Conservation (phyloP, 495 filamentous ascomycete genomes). For the Cladorrhinum samala region DNA sequence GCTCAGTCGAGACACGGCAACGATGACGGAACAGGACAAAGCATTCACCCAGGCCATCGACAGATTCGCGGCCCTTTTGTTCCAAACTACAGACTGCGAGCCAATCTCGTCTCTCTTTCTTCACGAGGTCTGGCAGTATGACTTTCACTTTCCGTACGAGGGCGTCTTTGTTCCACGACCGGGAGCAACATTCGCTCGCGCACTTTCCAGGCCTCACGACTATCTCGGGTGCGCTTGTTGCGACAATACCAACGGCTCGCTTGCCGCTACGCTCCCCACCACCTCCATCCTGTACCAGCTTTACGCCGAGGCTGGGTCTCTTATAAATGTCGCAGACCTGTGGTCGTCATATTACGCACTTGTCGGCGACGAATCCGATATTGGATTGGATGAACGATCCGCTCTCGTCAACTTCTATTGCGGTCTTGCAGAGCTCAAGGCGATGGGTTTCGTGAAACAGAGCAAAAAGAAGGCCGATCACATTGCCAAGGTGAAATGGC, state of each 20-base stretch:
- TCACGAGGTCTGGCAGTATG: slow-evolving; percentile 78
- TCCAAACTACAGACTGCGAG: slow-evolving; percentile 50
- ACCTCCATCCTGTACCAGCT: slow-evolving; percentile 83
- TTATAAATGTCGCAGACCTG: slow-evolving; percentile 85
- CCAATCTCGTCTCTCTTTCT: slow-evolving; percentile 61
- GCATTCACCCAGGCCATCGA: slow-evolving; percentile 72
- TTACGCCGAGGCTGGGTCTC: slow-evolving; percentile 79
- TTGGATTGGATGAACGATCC: slow-evolving; percentile 41
- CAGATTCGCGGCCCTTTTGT: slow-evolving; percentile 50
- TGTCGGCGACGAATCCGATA: slow-evolving; percentile 53
- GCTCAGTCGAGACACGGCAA: slow-evolving; percentile 72
- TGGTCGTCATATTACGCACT: slow-evolving; percentile 83
- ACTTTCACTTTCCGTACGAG: slow-evolving; percentile 69
- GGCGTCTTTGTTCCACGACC: slow-evolving; percentile 79
- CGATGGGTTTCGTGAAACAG: slow-evolving; percentile 78
- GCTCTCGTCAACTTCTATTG: slow-evolving; percentile 73
- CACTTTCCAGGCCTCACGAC: slow-evolving; percentile 72
- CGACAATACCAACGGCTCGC: slow-evolving; percentile 34
- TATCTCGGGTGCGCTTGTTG: slow-evolving; percentile 77
- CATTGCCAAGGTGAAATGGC: slow-evolving; percentile 65
- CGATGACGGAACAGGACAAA: slow-evolving; percentile 65
- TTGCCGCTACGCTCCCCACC: slow-evolving; percentile 64
- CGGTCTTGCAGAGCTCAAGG: slow-evolving; percentile 73
- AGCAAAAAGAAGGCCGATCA: slow-evolving; percentile 91
- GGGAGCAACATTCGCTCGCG: slow-evolving; percentile 72